A percentile compares a stretch with the other conserved stretches of the same genome.
These are phyloP conservation scores for Boletus pseudopeckii DNA, from an alignment of 768 basidiomycete genomes.

Conservation along the genomic window DNA sequence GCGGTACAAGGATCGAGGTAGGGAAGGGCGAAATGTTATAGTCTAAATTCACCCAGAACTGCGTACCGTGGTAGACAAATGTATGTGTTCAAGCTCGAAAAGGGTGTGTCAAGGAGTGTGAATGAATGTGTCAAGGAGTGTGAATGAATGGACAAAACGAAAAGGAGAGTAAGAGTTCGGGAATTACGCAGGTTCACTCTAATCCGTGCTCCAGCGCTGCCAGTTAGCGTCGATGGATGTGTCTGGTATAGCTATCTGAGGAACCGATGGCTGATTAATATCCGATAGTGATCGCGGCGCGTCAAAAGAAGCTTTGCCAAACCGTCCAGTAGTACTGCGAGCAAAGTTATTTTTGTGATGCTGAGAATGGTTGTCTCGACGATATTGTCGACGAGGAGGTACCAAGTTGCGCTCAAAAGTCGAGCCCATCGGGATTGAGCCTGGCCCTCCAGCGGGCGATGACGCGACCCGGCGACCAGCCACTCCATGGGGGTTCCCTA, in stretches of 20 bases:
- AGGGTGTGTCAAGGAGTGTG: background rate
- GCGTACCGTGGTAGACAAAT: background rate
- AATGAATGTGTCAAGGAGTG: background rate
- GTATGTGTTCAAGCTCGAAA: slow-evolving; percentile 1
- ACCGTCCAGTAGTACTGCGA: slow-evolving; percentile 22
- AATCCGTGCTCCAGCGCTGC: slow-evolving; percentile 17
- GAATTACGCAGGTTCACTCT: slow-evolving; percentile 7
- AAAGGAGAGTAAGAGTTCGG: background rate
- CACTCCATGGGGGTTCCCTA: slow-evolving; percentile 11
- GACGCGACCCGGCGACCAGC: slow-evolving; percentile 16
- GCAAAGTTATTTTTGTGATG: slow-evolving; percentile 25
- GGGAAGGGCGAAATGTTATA: background rate
- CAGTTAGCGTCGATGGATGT: slow-evolving; percentile 14
- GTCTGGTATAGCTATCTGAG: slow-evolving; percentile 13
- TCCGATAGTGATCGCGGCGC: slow-evolving; percentile 18
- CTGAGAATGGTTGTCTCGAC: slow-evolving; percentile 29
- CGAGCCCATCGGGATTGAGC: slow-evolving; percentile 10
- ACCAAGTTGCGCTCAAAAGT: slow-evolving; percentile 21
- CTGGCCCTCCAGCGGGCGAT: slow-evolving; percentile 15
- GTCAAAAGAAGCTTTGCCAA: slow-evolving; percentile 16
- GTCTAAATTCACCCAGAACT: background rate
- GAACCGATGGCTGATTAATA: slow-evolving; percentile 2
- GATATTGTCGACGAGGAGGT: slow-evolving; percentile 32
- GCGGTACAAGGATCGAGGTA: background rate
- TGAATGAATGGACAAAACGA: slow-evolving; percentile 13